Evolutionary conservation across 495 filamentous ascomycete genomes (phyloP), one percentile per base, ranked within the genome.

Genomic region (Xylaria flabelliformis): DNA sequence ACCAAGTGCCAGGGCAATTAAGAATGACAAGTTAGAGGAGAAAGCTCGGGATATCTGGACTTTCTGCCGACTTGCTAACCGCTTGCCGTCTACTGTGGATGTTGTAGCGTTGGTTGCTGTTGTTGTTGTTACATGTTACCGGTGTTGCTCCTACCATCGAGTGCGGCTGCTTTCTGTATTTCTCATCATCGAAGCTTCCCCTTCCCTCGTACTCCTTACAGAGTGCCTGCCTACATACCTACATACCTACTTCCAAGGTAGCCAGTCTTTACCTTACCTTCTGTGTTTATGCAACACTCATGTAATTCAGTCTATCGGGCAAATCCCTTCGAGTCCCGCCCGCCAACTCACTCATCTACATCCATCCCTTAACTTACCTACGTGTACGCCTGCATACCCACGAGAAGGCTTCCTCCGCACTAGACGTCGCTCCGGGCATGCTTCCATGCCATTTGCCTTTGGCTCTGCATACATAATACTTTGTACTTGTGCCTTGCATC

Each of bases 371-470:
- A 26, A 29, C 62, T 26, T 65, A 26, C 34, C 41, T 32, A 29
- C 36, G 8, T 39, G 36, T 8, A 39, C 58, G 39, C 19, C 26
- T 15, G n/a, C 44, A 50, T 12, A 13, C 42, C 39, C 24, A 46
- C 26, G 39, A 34, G 24, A 50, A 50, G 29, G 46, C 46, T 39
- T 44, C 53, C 64, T 67, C 46, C 21, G 17, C 53, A 24, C 32
- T 53, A 15, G 21, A 53, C 32, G 32, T 9, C 64, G 12, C 24
- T n/a, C 24, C 10, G 8, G 44, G 4, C 46, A 32, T 48, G 8
- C 17, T 19, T 67, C 6, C 36, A 39, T 39, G 64, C 26, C 44
- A 29, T 39, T 53, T 53, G 46, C 46, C 46, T 53, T 67, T 53
- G 39, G 46, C 15, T 15, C 32, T 67, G 32, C 63, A 51, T 66